phyloP scores from a whole-genome alignment of 108 stramenopile genomes.

The Cyclotella cryptica region DNA sequence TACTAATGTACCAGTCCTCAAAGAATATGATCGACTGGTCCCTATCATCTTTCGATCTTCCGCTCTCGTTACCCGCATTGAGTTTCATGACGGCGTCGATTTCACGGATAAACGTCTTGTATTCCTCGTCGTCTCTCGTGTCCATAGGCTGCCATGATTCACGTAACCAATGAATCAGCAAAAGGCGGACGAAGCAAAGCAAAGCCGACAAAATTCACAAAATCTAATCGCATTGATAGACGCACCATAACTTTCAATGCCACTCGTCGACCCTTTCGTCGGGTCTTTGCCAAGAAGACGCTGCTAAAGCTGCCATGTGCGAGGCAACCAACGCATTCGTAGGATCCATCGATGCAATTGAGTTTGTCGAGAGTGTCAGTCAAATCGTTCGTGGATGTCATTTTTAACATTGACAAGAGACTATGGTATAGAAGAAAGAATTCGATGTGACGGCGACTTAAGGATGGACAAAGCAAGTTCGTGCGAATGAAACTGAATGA shows the following conservation, averaged over 20 bases:
- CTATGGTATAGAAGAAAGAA: no score
- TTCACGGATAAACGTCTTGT: conserved; percentile 38
- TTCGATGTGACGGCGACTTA: no score
- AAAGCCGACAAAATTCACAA: not conserved
- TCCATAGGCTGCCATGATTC: conserved; percentile 24
- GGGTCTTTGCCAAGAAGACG: conserved; percentile 51
- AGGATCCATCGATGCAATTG: conserved; percentile 16
- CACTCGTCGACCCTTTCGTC: conserved; percentile 30
- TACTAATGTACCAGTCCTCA: conserved; percentile 45
- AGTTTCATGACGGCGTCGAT: conserved; percentile 41
- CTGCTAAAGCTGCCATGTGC: conserved; percentile 39
- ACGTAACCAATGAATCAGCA: not conserved
- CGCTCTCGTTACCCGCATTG: conserved; percentile 8
- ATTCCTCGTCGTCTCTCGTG: conserved; percentile 40
- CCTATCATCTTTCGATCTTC: conserved; percentile 10
- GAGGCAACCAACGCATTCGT: conserved; percentile 21
- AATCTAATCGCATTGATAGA: not conserved
- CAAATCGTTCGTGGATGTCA: not conserved
- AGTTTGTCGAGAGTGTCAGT: conserved; percentile 9
- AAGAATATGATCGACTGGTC: conserved; percentile 46
- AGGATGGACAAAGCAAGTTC: no score
- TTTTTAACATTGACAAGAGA: no score
- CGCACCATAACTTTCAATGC: conserved; percentile 40
- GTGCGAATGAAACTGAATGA: no score
- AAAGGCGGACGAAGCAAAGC: not conserved